A percentile compares a stretch with the other conserved stretches of the same genome.
phyloP scores from a whole-genome alignment of 169 alveolate species.

The Cryptosporidium baileyi region DNA sequence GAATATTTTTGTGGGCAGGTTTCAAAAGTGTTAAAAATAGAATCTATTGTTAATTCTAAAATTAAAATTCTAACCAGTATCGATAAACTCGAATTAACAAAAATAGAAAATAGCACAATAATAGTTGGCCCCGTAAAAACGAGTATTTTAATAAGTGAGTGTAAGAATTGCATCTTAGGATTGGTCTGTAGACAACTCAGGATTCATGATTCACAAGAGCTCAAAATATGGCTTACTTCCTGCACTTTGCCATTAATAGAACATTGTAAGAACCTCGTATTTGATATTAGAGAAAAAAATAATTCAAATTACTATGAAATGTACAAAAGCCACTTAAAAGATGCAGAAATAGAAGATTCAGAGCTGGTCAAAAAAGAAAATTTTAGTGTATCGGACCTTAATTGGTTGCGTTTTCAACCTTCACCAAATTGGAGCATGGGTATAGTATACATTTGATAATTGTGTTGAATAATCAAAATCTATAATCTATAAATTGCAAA shows the following conservation, averaged over 20 bases:
- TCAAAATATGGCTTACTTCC: slow-evolving; percentile 5
- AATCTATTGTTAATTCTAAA: background rate
- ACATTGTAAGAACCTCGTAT: background rate
- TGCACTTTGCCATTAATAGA: slow-evolving; percentile 48
- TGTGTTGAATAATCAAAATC: background rate
- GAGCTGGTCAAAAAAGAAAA: background rate
- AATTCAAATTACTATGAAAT: background rate
- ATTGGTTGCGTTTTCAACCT: slow-evolving; percentile 19
- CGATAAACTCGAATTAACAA: background rate
- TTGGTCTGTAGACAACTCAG: slow-evolving; percentile 43
- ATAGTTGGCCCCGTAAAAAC: slow-evolving; percentile 48
- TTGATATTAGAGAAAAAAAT: slow-evolving; percentile 4
- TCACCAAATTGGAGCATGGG: slow-evolving; percentile 59
- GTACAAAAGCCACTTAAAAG: background rate
- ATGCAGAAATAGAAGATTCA: background rate
- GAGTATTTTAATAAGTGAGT: background rate
- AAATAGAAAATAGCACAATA: background rate
- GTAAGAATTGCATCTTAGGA: background rate
- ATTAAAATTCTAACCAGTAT: background rate
- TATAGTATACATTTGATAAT: too few relatives aligned
- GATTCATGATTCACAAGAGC: slow-evolving; percentile 13
- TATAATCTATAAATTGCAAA: too few relatives aligned
- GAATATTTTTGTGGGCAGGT: background rate
- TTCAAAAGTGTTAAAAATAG: slow-evolving; percentile 24
- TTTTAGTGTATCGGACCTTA: slow-evolving; percentile 35